Base-by-base conservation (phyloP, 2,329 filamentous ascomycete genomes). In the Exophiala bonariae region DNA sequence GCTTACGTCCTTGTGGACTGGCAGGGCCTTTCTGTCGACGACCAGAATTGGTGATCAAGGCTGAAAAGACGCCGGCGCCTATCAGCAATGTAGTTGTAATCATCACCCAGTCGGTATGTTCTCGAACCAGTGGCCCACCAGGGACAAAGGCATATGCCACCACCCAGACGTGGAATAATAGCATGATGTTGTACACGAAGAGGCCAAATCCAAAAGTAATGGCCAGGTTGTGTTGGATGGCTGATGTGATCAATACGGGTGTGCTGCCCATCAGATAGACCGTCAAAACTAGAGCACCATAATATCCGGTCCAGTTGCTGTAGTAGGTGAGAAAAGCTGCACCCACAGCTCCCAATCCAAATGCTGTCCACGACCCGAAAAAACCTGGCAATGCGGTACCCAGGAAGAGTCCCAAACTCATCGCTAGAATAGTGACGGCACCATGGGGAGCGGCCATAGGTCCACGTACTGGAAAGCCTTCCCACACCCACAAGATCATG, bases 401-500 rank as follows among this genome's bases (percentile, higher is more conserved):
- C 28, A 86, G 73, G 11, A 89, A 65, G 16, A 96, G 74, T 44
- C 93, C 93, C 32, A 77, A 72, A 20, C 87, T 89, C 93, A 99
- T 99, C 49, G 85, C 85, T 44, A 87, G 79, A 42, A 96, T 81
- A 2, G 90, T 96, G 65, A 86, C 81, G 60, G 88, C 89, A 44
- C 91, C 93, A 61, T 97, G 90, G n/a, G 90, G 89, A 38, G 85
- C 89, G 52, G 90, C 82, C 40, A 93, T 81, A 2, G 93, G 93
- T 5, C 93, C 93, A 40, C 87, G 83, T 32, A 97, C 81, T 11
- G 93, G 93, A 61, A 87, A 99, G 5, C 93, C 93, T 59, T 96
- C 90, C 93, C 93, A 99, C 2, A 89, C 89, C 93, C 93, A 99
- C 13, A 91, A 78, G 48, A 97, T 96, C 90, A 99, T 97, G 44